phyloP scores from a whole-genome alignment of 2,329 filamentous ascomycete genomes.

The Diplodia seriata region DNA sequence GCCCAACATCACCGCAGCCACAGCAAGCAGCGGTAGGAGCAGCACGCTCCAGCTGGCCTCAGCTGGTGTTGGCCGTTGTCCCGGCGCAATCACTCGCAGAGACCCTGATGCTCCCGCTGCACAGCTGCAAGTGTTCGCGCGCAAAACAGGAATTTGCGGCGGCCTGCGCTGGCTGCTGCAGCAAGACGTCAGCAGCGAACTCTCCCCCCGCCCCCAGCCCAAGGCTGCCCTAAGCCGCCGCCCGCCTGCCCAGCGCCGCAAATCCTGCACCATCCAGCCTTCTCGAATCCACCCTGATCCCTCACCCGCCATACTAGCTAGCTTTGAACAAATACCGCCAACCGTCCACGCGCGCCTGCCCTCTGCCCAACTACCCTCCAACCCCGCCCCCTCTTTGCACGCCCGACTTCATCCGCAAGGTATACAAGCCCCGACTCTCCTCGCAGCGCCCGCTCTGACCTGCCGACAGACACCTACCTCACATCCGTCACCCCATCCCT shows the following conservation, averaged over 20 bases:
- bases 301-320: slow-evolving; percentile 10
- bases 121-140: slow-evolving; percentile 6
- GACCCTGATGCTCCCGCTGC: slow-evolving; percentile 19
- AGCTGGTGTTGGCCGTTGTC: background rate
- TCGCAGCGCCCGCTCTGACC: background rate
- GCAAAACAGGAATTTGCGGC: slow-evolving; percentile 23
- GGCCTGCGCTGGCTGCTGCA: slow-evolving; percentile 19
- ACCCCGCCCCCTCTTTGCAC: slow-evolving; percentile 25
- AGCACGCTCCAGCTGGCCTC: slow-evolving; percentile 11
- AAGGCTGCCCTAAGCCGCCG: slow-evolving; percentile 6
- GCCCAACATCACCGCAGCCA: background rate
- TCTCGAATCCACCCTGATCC: slow-evolving; percentile 8
- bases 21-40: background rate
- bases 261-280: slow-evolving; percentile 24
- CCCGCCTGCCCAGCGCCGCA: slow-evolving; percentile 17
- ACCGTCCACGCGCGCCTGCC: slow-evolving; percentile 22
- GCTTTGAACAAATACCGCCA: slow-evolving; percentile 24
- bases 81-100: slow-evolving; percentile 12
- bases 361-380: slow-evolving; percentile 15
- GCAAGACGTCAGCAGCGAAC: slow-evolving; percentile 15
- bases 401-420: slow-evolving; percentile 6
- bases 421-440: background rate
- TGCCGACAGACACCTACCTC: background rate
- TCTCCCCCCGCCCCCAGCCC: background rate
- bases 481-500: background rate